A percentile compares a stretch with the other conserved stretches of the same genome.
These are phyloP conservation scores for Draba incana DNA, from an alignment of 345 rosid species.

Conservation along the genomic window DNA sequence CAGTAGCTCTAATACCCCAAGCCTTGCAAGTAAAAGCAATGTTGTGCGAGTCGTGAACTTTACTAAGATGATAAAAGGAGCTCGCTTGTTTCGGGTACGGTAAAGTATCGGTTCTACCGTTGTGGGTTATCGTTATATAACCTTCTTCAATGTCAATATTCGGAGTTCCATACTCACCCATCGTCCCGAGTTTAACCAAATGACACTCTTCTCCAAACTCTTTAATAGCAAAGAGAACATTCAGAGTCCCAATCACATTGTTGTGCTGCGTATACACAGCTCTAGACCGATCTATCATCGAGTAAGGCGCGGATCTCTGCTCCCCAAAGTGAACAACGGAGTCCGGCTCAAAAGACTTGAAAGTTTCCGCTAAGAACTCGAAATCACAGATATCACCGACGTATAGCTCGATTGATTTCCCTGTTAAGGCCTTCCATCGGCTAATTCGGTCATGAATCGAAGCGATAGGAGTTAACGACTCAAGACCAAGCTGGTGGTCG, in stretches of 20 bases:
- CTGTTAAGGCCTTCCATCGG: constrained; percentile 88
- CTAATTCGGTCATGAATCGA: constrained; percentile 82
- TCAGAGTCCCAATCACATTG: constrained; percentile 93
- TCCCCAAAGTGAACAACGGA: constrained; percentile 95
- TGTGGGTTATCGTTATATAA: constrained; percentile 86
- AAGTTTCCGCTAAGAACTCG: constrained; percentile 81
- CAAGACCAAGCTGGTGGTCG: constrained; percentile 93
- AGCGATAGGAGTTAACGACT: constrained; percentile 82
- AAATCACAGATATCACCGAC: constrained; percentile 95
- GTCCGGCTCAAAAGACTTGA: constrained; percentile 88
- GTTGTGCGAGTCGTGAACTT: constrained; percentile 95
- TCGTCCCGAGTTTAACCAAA: constrained; percentile 93
- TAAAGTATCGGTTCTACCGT: constrained; percentile 90
- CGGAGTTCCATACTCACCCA: constrained; percentile 99
- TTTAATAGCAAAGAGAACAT: constrained; percentile 93
- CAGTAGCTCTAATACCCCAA: constrained; percentile 99
- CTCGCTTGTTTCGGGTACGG: constrained; percentile 99
- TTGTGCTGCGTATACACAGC: constrained; percentile 91
- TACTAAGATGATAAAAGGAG: constrained; percentile 98
- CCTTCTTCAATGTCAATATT: constrained; percentile 98
- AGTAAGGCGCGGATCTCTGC: constrained; percentile 95
- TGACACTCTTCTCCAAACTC: constrained; percentile 89
- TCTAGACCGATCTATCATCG: constrained; percentile 94
- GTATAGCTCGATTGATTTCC: constrained; percentile 75
- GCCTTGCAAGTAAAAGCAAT: constrained; percentile 99